Evolutionary conservation across 2,329 filamentous ascomycete species (phyloP).

Genomic region (Epichloe bromicola): DNA sequence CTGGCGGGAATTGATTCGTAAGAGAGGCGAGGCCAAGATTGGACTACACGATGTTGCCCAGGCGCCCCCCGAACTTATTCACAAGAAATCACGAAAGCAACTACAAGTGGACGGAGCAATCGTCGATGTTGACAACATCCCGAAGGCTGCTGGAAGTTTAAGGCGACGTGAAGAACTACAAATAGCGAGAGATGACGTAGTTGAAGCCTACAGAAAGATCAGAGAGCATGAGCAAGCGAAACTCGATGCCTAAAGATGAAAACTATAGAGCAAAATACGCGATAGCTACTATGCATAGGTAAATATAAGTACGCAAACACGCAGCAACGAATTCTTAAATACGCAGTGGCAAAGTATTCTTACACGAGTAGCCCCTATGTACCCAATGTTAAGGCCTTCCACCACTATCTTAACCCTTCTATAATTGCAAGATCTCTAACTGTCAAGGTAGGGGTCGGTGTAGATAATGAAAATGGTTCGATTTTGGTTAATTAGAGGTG

Average conservation of each 20-base stretch:
- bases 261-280: neutral
- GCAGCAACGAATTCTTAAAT: no score
- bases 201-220: constrained; percentile 27
- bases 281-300: neutral
- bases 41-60: constrained; percentile 49
- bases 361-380: neutral
- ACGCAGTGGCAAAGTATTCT: neutral
- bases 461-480: no score
- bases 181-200: constrained; percentile 20
- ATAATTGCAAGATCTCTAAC: no score
- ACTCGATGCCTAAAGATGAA: constrained; percentile 8
- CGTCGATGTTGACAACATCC: constrained; percentile 23
- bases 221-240: constrained; percentile 25
- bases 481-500: no score
- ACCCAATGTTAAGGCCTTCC: no score
- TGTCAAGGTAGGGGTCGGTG: no score
- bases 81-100: constrained; percentile 28
- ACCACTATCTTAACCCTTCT: no score
- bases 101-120: constrained; percentile 21
- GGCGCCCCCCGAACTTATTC: constrained; percentile 65
- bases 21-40: constrained; percentile 42
- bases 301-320: neutral
- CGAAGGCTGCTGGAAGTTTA: constrained; percentile 26
- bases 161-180: constrained; percentile 27
- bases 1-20: constrained; percentile 61